Evolutionary conservation across 805 yeast genomes (phyloP).

Genomic region (Dipodascus albidus): DNA sequence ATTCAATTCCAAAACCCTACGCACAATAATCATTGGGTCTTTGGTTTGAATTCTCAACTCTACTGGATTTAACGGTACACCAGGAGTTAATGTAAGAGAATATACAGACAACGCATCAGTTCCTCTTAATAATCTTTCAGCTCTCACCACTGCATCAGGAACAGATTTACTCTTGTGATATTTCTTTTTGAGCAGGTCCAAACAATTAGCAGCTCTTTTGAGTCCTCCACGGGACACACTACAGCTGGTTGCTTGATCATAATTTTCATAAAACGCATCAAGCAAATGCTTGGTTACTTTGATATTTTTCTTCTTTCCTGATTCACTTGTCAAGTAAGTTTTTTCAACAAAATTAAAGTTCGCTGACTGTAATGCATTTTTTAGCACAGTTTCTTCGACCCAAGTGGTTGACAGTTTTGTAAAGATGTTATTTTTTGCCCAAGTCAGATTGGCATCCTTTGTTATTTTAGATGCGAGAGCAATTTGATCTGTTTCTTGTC

Average conservation of each 20-base stretch:
- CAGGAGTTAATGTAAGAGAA: constrained; percentile 20
- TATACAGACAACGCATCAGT: constrained; percentile 20
- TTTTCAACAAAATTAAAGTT: constrained; percentile 18
- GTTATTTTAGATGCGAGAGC: constrained; percentile 9
- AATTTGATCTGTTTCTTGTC: constrained; percentile 11
- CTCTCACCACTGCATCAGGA: constrained; percentile 10
- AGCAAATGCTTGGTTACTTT: constrained; percentile 7
- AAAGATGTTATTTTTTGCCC: constrained; percentile 5
- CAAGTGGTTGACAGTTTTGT: constrained; percentile 5
- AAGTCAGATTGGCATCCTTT: constrained; percentile 7
- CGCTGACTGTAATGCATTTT: constrained; percentile 14
- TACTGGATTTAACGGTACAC: constrained; percentile 19
- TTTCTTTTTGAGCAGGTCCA: constrained; percentile 12
- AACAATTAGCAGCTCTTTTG: constrained; percentile 25
- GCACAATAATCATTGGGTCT: constrained; percentile 19
- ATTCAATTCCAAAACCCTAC: constrained; percentile 22
- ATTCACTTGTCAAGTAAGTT: neutral
- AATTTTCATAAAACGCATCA: constrained; percentile 30
- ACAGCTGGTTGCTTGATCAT: constrained; percentile 34
- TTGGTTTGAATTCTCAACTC: constrained; percentile 15
- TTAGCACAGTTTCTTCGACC: constrained; percentile 10
- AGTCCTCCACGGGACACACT: constrained; percentile 29
- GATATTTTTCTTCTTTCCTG: constrained; percentile 5
- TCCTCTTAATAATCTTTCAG: constrained; percentile 17
- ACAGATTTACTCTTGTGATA: neutral